Evolutionary conservation across 768 basidiomycete species (phyloP).

Genomic region (Termitomyces sp.): DNA sequence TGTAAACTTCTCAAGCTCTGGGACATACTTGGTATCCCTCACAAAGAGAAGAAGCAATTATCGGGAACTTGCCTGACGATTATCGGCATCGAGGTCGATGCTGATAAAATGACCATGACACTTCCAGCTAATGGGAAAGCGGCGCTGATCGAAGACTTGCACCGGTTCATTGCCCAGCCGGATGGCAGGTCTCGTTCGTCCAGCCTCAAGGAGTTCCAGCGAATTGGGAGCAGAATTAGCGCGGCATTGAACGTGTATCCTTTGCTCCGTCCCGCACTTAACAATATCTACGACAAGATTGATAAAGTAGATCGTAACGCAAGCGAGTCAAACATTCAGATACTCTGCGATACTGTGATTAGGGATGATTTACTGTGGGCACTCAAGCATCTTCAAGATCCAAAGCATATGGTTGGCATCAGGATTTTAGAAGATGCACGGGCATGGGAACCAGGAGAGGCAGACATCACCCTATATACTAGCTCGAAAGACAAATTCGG

Average conservation of each 20-base stretch:
- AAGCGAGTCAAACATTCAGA: neutral
- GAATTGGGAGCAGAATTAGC: neutral
- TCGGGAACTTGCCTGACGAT: neutral
- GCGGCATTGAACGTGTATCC: constrained; percentile 2
- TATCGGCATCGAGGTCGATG: neutral
- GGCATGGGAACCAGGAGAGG: neutral
- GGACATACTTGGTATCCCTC: neutral
- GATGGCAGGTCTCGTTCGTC: neutral
- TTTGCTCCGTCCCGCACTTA: neutral
- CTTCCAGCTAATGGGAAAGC: neutral
- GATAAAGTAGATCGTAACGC: neutral
- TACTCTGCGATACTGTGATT: neutral
- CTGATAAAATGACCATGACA: neutral
- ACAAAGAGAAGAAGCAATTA: neutral
- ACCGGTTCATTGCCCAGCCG: neutral
- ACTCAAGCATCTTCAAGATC: neutral
- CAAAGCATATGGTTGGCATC: neutral
- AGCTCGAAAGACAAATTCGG: neutral
- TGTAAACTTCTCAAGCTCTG: neutral
- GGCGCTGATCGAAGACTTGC: neutral
- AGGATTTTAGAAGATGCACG: neutral
- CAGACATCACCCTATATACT: neutral
- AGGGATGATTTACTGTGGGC: neutral
- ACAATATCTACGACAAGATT: neutral
- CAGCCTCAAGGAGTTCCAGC: neutral